These are phyloP conservation scores for Stevia rebaudiana DNA, from an alignment of 140 eudicot genomes.

Conservation along the genomic window DNA sequence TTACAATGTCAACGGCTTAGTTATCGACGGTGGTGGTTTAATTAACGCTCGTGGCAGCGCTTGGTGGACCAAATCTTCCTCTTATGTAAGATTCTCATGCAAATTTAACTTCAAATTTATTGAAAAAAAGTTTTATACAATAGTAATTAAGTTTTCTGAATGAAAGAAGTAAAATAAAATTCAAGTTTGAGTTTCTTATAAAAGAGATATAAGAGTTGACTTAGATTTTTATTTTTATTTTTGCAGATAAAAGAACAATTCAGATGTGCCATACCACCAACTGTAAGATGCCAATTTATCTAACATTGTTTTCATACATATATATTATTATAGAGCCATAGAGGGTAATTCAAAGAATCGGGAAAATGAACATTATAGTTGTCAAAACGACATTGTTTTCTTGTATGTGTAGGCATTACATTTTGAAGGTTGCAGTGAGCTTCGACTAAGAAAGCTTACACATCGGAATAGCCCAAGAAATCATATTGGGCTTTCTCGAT, in stretches of 20 bases:
- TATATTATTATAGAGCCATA: no score
- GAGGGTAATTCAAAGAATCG: no score
- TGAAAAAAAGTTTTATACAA: no score
- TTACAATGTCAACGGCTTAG: constrained; percentile 6
- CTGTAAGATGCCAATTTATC: constrained; percentile 18
- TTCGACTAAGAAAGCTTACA: constrained; percentile 15
- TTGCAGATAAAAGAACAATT: constrained; percentile 9
- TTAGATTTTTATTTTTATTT: no score
- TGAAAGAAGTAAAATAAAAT: no score
- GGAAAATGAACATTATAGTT: neutral
- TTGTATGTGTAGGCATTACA: constrained; percentile 22
- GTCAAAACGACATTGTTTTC: neutral
- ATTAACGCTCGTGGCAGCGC: constrained; percentile 34
- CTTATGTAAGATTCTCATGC: neutral
- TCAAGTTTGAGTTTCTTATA: no score
- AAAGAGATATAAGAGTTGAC: neutral
- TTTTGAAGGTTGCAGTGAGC: constrained; percentile 24
- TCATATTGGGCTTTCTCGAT: constrained; percentile 25
- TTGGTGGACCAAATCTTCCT: constrained; percentile 28
- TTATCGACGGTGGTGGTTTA: constrained; percentile 27
- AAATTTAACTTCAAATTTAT: no score
- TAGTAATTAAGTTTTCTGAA: no score
- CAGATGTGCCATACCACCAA: constrained; percentile 20
- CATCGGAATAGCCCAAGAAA: constrained; percentile 38
- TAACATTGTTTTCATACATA: no score